Conservation (phyloP, 2,329 filamentous ascomycete species). For the Pseudogymnoascus sp. region DNA sequence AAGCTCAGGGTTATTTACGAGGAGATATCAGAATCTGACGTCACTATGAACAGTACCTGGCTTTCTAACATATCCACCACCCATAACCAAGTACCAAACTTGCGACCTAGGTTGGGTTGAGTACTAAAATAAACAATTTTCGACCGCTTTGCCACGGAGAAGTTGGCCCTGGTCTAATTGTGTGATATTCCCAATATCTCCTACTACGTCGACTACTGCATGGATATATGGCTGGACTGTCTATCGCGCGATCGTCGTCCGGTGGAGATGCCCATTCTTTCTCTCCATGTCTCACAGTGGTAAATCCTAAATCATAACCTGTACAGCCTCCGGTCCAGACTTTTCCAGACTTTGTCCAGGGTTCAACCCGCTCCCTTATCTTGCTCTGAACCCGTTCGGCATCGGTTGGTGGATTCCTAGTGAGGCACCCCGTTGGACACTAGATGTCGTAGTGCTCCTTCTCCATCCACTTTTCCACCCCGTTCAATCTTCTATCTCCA, state of each 20-base stretch:
- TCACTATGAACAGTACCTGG: neutral
- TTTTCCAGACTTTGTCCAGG: neutral
- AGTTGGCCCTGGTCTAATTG: neutral
- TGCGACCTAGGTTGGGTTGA: neutral
- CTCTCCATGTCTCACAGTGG: neutral
- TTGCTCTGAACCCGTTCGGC: constrained; percentile 3
- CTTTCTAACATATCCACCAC: neutral
- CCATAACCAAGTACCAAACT: constrained; percentile 1
- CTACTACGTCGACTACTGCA: neutral
- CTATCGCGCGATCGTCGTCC: neutral
- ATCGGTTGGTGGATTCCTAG: constrained; percentile 4
- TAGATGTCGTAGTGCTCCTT: neutral
- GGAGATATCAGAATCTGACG: constrained; percentile 2
- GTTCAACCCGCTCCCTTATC: neutral
- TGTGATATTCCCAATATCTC: neutral
- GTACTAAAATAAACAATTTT: neutral
- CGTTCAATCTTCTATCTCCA: neutral
- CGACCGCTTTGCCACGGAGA: neutral
- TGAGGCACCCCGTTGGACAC: constrained; percentile 4
- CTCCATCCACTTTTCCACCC: neutral
- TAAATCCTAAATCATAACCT: neutral
- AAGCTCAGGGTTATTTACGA: neutral
- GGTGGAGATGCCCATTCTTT: neutral
- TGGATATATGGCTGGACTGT: neutral
- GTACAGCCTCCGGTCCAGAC: neutral